phyloP scores from a whole-genome alignment of 345 rosid genomes.

The Linum lewisii region DNA sequence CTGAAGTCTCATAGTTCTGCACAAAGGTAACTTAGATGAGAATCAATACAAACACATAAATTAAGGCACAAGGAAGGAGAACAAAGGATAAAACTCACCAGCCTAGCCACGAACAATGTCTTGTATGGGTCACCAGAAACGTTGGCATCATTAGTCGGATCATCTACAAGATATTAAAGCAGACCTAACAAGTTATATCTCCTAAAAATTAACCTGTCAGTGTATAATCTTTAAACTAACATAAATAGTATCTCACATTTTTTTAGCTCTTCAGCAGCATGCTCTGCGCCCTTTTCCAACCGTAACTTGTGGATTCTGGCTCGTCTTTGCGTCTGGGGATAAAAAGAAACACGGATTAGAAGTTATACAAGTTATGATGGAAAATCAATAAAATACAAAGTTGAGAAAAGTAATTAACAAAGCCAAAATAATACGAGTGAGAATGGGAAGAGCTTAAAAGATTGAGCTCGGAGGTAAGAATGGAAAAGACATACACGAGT shows the following conservation, averaged over 20 bases:
- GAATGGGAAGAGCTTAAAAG: background rate
- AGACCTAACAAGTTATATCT: constrained; percentile 5
- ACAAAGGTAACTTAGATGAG: constrained; percentile 16
- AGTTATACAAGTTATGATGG: background rate
- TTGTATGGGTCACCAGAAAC: constrained; percentile 97
- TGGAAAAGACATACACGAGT: constrained; percentile 48
- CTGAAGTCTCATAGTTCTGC: constrained; percentile 95
- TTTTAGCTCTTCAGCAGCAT: constrained; percentile 69
- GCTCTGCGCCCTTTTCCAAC: constrained; percentile 78
- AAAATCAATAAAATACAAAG: background rate
- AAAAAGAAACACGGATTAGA: background rate
- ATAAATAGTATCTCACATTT: constrained; percentile 39
- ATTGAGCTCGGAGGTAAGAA: background rate
- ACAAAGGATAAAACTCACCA: constrained; percentile 36
- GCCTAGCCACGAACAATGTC: constrained; percentile 90
- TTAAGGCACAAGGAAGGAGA: constrained; percentile 2
- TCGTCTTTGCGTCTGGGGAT: constrained; percentile 51
- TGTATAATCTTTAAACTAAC: constrained; percentile 5
- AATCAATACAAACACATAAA: constrained; percentile 6
- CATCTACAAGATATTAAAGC: constrained; percentile 44
- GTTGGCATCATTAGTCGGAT: constrained; percentile 66
- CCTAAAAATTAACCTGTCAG: constrained; percentile 4
- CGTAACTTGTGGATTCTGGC: constrained; percentile 70
- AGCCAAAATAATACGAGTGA: background rate
- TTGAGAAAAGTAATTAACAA: background rate